Percentiles rank a stretch among this genome's conserved stretches.
phyloP scores from a whole-genome alignment of 306 rosid species.

The Rosa multiflora region DNA sequence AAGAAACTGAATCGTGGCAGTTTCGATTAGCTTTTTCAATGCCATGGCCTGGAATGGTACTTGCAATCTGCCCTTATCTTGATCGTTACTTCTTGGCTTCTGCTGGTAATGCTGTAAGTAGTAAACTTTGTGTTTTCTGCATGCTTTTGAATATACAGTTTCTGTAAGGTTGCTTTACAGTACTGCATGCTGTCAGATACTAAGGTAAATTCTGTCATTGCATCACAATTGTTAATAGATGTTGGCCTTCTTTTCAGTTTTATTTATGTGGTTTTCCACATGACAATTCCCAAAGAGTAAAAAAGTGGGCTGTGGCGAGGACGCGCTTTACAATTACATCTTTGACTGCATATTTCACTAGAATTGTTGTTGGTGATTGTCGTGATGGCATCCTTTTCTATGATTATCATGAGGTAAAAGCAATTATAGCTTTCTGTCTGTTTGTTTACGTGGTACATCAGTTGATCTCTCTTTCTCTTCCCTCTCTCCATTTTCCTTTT shows the following conservation, averaged over 20 bases:
- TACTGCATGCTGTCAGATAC: background rate
- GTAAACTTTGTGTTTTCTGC: slow-evolving; percentile 14
- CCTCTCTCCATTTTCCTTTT: background rate
- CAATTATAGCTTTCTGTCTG: slow-evolving; percentile 23
- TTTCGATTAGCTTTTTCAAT: slow-evolving; percentile 62
- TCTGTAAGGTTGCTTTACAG: background rate
- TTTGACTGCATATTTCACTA: slow-evolving; percentile 72
- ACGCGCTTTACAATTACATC: slow-evolving; percentile 72
- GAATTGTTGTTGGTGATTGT: slow-evolving; percentile 93
- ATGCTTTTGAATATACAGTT: background rate
- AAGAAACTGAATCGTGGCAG: slow-evolving; percentile 91
- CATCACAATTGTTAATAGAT: slow-evolving; percentile 26
- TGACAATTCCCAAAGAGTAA: slow-evolving; percentile 72
- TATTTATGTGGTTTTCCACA: slow-evolving; percentile 81
- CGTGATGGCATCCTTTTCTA: slow-evolving; percentile 90
- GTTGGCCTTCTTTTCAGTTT: slow-evolving; percentile 57
- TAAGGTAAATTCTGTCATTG: slow-evolving; percentile 1
- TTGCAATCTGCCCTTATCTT: slow-evolving; percentile 83
- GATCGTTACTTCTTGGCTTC: slow-evolving; percentile 93
- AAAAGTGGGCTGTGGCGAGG: slow-evolving; percentile 60
- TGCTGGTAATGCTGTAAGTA: slow-evolving; percentile 82
- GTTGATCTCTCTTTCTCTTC: background rate
- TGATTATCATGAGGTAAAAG: slow-evolving; percentile 74
- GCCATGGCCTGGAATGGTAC: slow-evolving; percentile 74
- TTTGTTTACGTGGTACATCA: slow-evolving; percentile 11